Base-by-base conservation (phyloP, 805 yeast species). In the Sugiyamaella lignohabitans region DNA sequence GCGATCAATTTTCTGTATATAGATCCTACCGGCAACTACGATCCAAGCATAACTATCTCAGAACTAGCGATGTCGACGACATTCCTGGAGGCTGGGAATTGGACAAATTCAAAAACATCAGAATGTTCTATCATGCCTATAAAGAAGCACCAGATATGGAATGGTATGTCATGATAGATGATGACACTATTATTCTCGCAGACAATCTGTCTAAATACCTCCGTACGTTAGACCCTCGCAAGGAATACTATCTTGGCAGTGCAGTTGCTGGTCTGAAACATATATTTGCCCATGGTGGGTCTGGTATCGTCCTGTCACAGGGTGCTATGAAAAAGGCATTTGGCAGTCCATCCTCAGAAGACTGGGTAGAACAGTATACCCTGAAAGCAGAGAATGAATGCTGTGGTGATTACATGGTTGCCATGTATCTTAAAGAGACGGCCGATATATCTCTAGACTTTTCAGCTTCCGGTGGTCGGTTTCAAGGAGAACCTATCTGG, bases 161-260 rank as follows among this genome's bases (percentile, higher is more conserved):
- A 18, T 67, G 71, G 71, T 64, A 54, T 45, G 47, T 66, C 19
- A 52, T 66, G 44, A 57, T 63, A 24, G 69, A 66, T 50, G 69
- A 60, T 41, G 65, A 63, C 38, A 56, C 64, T 10, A 58, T 51
- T 43, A 45, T 65, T 20, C 40, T 61, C 20, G 49, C 57, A 42
- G 57, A 53, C 20, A 63, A 59, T 40, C 38, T 67, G 45, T 49
- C 53, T 23, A 38, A 46, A 6, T 56, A 48, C 43, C 50, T 63
- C 6, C 18, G 37, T 14, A 48, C 51, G 4, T 34, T 53, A 32
- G 53, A 61, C 40, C 59, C 60, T 14, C 45, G 46, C 8, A 54
- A 62, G 16, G 46, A 53, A 8, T 42, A 53, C 35, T 66, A 64
- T 45, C 49, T 63, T 24, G 70, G 70, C 0, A 50, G 60, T 3